Base-by-base conservation (phyloP, 495 filamentous ascomycete genomes). In the Tetracladium setigerum region DNA sequence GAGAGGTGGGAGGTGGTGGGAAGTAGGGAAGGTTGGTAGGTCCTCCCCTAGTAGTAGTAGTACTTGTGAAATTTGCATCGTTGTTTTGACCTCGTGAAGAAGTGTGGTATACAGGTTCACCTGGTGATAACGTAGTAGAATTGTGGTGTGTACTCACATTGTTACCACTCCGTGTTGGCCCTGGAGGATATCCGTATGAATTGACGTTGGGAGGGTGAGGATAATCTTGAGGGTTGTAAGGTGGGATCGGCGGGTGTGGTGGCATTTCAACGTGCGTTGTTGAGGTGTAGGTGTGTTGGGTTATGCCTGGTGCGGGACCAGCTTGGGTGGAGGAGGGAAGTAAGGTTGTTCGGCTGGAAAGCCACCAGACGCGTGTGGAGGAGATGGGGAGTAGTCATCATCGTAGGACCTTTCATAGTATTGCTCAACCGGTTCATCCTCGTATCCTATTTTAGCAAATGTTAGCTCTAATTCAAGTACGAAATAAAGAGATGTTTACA, bases 311-410 rank as follows among this genome's bases (percentile, higher is more conserved):
- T 30, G 12, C 31, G 32, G 30, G 10, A 10, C 33, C n/a, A 6
- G 13, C 43, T 8, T 58, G 24, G 69, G 68, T 17, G 70, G 69
- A 5, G 70, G 68, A 18, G 64, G 61, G 54, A 70, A 73, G 45
- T 66, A 54, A 35, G 64, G 64, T 41, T 52, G 59, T 30, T 61
- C 61, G 37, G 69, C 67, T 54, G 69, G 71, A 53, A 65, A 74
- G 7, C 75, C 75, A 32, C 74, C 74, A 0, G 74, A 76, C 0
- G 73, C 71, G 49, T 67, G 67, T 38, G 72, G 69, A 17, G 75
- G 75, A 0, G 75, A 77, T 18, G 67, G 63, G 3, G 64, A 67
- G 9, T 59, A 62, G 10, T 47, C 53, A 30, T 64, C 59, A 27
- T 51, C 42, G 17, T 46, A 51, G 53, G 65, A 59, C 19, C 48